Evolutionary conservation across 208 protist genomes (phyloP).

Genomic region (Wallacemonas sp.): DNA sequence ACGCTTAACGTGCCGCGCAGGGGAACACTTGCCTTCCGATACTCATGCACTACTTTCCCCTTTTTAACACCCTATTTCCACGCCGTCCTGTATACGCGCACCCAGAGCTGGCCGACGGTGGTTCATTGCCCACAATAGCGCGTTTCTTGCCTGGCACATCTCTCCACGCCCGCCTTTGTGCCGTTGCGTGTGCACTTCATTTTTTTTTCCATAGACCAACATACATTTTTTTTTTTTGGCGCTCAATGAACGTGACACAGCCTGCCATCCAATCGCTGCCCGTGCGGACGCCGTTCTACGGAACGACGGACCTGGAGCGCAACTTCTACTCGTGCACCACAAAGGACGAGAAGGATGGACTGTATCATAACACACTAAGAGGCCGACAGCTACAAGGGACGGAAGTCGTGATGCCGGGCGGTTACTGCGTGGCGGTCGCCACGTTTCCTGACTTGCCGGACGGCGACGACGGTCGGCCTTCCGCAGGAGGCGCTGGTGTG

Average conservation of each 20-base stretch:
- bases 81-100: too few species aligned
- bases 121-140: too few species aligned
- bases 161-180: too few species aligned
- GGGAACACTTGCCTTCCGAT: too few species aligned
- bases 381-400: slow-evolving; percentile 32
- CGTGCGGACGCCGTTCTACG: slow-evolving; percentile 58
- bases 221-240: not conserved
- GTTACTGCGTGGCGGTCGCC: slow-evolving; percentile 27
- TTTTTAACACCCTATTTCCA: too few species aligned
- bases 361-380: slow-evolving; percentile 20
- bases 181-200: too few species aligned
- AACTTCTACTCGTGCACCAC: slow-evolving; percentile 56
- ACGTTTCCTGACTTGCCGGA: not conserved
- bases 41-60: too few species aligned
- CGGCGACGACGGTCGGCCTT: not conserved
- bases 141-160: too few species aligned
- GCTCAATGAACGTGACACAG: not conserved
- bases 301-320: slow-evolving; percentile 57
- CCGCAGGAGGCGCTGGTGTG: not conserved
- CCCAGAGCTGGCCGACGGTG: too few species aligned
- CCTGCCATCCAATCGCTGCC: slow-evolving; percentile 74
- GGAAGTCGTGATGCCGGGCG: slow-evolving; percentile 26
- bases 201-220: too few species aligned
- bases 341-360: not conserved
- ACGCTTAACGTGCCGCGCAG: too few species aligned